Conservation (phyloP, 2,329 filamentous ascomycete species). For the Aspergillus calidoustus region DNA sequence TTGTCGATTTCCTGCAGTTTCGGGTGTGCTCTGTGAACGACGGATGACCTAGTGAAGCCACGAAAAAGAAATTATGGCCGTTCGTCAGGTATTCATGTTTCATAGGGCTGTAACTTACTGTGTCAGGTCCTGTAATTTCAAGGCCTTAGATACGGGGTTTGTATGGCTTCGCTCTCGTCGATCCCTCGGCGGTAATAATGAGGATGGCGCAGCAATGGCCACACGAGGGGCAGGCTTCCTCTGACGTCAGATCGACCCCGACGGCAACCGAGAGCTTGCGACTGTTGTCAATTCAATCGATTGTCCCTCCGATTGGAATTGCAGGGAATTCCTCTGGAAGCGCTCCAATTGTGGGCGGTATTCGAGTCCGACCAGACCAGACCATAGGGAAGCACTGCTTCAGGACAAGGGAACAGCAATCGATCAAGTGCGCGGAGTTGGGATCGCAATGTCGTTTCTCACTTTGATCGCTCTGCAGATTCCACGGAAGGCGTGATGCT, state of each 20-base stretch:
- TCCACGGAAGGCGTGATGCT: no score
- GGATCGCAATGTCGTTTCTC: neutral
- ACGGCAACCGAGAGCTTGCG: neutral
- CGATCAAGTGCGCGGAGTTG: neutral
- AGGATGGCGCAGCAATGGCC: slow-evolving; percentile 7
- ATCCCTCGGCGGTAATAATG: neutral
- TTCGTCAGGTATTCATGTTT: neutral
- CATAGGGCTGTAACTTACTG: slow-evolving; percentile 14
- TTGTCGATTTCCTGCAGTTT: slow-evolving; percentile 3
- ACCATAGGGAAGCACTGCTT: neutral
- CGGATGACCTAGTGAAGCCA: slow-evolving; percentile 3
- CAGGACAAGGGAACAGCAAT: neutral
- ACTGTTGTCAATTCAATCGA: neutral
- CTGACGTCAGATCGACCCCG: slow-evolving; percentile 8
- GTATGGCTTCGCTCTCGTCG: slow-evolving; percentile 1
- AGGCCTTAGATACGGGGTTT: neutral
- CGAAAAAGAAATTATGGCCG: neutral
- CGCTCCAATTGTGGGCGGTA: neutral
- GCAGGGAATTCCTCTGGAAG: neutral
- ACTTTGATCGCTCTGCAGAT: neutral
- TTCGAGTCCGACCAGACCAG: neutral
- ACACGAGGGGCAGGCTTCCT: neutral
- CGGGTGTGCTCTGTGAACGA: neutral
- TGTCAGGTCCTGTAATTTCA: slow-evolving; percentile 17
- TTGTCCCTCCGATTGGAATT: neutral